Conservation (phyloP, 2,329 filamentous ascomycete genomes). For the Raffaelea deltoideospora region DNA sequence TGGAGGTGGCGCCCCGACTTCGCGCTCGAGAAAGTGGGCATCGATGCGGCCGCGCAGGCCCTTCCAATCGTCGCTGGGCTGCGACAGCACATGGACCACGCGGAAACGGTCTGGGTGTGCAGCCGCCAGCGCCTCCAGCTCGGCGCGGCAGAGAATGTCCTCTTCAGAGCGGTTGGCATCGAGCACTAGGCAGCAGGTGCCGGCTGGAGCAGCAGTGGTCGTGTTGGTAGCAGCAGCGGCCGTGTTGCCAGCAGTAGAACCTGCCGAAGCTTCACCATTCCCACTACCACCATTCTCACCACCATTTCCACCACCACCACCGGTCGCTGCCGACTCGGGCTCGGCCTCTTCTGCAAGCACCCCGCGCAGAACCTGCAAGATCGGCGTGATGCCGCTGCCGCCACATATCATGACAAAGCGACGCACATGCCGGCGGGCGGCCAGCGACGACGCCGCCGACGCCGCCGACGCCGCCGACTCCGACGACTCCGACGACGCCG, state of each 20-base stretch:
- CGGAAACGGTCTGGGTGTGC: constrained; percentile 40
- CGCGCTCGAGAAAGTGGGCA: constrained; percentile 42
- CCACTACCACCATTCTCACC: too few species aligned
- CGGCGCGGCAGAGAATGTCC: constrained; percentile 67
- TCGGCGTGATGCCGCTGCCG: constrained; percentile 83
- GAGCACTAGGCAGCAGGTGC: constrained; percentile 59
- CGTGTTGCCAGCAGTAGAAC: too few species aligned
- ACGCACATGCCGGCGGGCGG: constrained; percentile 38
- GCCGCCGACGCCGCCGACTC: too few species aligned
- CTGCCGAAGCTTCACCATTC: too few species aligned
- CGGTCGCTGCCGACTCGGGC: constrained; percentile 39
- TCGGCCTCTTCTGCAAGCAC: constrained; percentile 52
- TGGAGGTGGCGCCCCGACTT: constrained; percentile 25
- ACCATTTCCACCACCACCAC: too few species aligned
- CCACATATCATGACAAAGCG: constrained; percentile 77
- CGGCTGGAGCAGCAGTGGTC: too few species aligned
- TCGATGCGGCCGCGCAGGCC: constrained; percentile 55
- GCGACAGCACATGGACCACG: constrained; percentile 55
- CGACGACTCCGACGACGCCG: constrained; percentile 46
- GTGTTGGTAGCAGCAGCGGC: too few species aligned
- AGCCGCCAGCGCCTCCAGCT: constrained; percentile 50
- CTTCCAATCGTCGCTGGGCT: constrained; percentile 47
- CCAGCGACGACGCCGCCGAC: constrained; percentile 13
- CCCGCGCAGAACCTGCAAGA: constrained; percentile 68
- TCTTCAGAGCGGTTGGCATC: constrained; percentile 63